Percentiles rank a stretch among this genome's conserved stretches.
Conservation (phyloP, 305 asterid species). For the Fraxinus nigra region DNA sequence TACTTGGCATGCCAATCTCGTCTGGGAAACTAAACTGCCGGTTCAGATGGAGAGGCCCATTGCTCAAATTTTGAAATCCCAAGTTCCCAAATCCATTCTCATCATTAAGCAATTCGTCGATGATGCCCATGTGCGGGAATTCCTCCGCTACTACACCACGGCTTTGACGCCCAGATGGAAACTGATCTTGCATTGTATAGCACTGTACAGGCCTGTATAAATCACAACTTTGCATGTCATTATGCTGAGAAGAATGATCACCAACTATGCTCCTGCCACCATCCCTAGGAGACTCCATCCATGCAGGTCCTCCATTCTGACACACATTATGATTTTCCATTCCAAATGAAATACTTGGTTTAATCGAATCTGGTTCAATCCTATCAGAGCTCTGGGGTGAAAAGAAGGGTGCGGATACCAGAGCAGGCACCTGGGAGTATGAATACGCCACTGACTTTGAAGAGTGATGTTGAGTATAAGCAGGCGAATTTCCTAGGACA, state of each 20-base stretch:
- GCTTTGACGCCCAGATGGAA: slow-evolving; percentile 57
- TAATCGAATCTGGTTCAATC: slow-evolving; percentile 36
- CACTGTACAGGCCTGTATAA: slow-evolving; percentile 32
- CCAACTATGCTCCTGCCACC: slow-evolving; percentile 28
- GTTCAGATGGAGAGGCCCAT: slow-evolving; percentile 35
- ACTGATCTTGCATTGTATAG: slow-evolving; percentile 46
- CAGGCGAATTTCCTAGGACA: slow-evolving; percentile 40
- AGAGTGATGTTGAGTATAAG: slow-evolving; percentile 52
- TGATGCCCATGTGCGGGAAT: slow-evolving; percentile 86
- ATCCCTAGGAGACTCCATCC: slow-evolving; percentile 51
- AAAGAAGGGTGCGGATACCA: slow-evolving; percentile 44
- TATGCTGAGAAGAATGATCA: slow-evolving; percentile 21
- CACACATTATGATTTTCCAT: slow-evolving; percentile 48
- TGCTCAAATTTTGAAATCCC: slow-evolving; percentile 31
- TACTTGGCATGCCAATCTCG: slow-evolving; percentile 26
- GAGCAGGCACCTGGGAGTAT: slow-evolving; percentile 46
- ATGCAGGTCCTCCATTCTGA: slow-evolving; percentile 39
- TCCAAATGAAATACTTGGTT: slow-evolving; percentile 60
- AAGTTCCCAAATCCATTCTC: slow-evolving; percentile 53
- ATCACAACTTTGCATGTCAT: slow-evolving; percentile 48
- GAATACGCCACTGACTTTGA: slow-evolving; percentile 43
- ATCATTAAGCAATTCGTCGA: slow-evolving; percentile 85
- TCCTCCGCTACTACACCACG: slow-evolving; percentile 55
- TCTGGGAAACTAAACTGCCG: slow-evolving; percentile 39
- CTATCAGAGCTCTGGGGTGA: slow-evolving; percentile 46